Base-by-base conservation (phyloP, 2,329 filamentous ascomycete genomes). In the Fusarium sulawesiense region DNA sequence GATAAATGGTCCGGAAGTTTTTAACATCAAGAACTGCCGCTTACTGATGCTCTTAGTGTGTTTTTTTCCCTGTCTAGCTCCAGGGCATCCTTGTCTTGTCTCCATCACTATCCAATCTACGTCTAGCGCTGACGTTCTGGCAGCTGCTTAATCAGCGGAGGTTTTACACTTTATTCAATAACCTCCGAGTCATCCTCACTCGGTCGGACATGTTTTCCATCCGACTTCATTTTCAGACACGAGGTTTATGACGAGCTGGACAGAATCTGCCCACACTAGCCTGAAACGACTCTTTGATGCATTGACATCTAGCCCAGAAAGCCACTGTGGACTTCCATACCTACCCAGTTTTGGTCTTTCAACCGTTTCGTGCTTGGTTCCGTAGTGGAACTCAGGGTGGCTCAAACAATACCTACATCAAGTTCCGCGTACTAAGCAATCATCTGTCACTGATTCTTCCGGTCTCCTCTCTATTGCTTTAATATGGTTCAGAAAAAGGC, bases 131-230 rank as follows among this genome's bases (percentile, higher is more conserved):
- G 44, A 41, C 30, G 18, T 11, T n/a, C 18, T 4, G 1, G 16
- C 1, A 7, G 9, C 40, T 56, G 68, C 68, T 70, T 63, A 71
- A 29, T 70, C 41, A 70, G 68, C 68, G 68, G 68, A 14, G n/a
- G 12, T 49, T 51, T 32, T 29, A 6, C 14, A 12, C 18, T 8
- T 27, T 21, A 12, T 21, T n/a, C 27, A 11, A 47, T 44, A 60
- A 55, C 54, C n/a, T 67, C 54, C 66, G 49, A 41, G 21, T 13
- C 49, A n/a, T 37, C 25, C 48, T 37, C 4, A 40, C 20, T 23
- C n/a, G 9, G 3, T 66, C 60, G 49, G 53, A 50, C 37, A 61
- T 27, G 32, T 37, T 64, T 49, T 46, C 42, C 12, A 27, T 53
- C 66, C 51, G 66, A 41, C n/a, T 56, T 59, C 18, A 53, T 44